Evolutionary conservation across 108 stramenopile species (phyloP).

Genomic region (Hondaea fermentalgiana): DNA sequence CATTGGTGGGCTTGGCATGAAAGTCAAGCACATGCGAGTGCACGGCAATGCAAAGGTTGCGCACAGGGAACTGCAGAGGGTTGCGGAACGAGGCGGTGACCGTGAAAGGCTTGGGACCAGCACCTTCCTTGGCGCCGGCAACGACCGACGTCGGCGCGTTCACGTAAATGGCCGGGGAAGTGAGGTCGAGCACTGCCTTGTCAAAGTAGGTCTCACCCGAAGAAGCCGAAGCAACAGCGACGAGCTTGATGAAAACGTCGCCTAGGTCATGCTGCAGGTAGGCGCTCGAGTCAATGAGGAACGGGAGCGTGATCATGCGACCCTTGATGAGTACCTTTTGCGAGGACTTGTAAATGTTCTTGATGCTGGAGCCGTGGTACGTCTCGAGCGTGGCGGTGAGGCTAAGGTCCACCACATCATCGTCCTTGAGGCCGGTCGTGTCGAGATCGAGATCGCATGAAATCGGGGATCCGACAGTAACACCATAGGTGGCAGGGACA

Average conservation of each 20-base stretch:
- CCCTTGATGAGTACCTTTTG: neutral
- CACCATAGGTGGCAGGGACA: neutral
- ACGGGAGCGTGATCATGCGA: neutral
- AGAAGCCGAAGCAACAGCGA: neutral
- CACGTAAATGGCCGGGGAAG: neutral
- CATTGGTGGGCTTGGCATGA: neutral
- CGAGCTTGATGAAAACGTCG: neutral
- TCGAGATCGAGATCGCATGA: neutral
- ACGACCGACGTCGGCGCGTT: neutral
- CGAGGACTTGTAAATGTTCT: neutral
- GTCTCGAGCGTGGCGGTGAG: neutral
- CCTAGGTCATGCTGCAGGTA: constrained; percentile 3
- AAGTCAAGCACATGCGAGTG: constrained; percentile 17
- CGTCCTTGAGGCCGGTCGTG: neutral
- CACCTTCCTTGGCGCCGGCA: neutral
- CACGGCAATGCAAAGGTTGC: neutral
- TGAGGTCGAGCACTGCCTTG: neutral
- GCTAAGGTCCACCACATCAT: neutral
- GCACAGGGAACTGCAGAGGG: neutral
- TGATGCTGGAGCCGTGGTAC: neutral
- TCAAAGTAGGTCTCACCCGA: neutral
- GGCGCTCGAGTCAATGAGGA: neutral
- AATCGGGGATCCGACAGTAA: neutral
- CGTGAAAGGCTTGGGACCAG: neutral
- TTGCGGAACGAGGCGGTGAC: neutral